These are phyloP conservation scores for Colletotrichum musae DNA, from an alignment of 2,329 filamentous ascomycete genomes.

Conservation along the genomic window DNA sequence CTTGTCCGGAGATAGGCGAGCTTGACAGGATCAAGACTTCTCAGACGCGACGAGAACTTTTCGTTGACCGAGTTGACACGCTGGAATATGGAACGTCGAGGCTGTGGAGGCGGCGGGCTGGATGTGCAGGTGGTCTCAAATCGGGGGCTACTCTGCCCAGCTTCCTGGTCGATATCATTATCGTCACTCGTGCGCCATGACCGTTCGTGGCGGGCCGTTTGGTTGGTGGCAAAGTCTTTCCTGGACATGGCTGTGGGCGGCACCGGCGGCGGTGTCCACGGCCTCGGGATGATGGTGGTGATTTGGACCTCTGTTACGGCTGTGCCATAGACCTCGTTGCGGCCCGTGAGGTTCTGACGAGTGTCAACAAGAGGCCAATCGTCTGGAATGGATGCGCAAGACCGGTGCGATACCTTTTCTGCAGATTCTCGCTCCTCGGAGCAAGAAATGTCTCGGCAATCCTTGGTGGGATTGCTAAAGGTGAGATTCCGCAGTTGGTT, in stretches of 20 bases:
- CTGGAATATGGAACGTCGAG: slow-evolving; percentile 37
- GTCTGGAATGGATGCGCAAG: background rate
- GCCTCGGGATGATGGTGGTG: slow-evolving; percentile 45
- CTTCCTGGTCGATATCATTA: background rate
- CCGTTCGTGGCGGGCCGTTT: slow-evolving; percentile 9
- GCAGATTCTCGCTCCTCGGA: slow-evolving; percentile 47
- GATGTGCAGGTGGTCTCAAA: slow-evolving; percentile 48
- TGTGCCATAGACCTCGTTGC: slow-evolving; percentile 60
- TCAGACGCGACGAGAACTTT: slow-evolving; percentile 51
- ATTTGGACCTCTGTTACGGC: slow-evolving; percentile 69
- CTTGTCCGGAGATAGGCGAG: slow-evolving; percentile 73
- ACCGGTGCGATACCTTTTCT: slow-evolving; percentile 52
- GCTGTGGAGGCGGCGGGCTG: slow-evolving; percentile 27
- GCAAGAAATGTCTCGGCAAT: slow-evolving; percentile 50
- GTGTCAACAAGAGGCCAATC: slow-evolving; percentile 23
- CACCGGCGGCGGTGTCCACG: slow-evolving; percentile 34
- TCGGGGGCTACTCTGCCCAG: slow-evolving; percentile 29
- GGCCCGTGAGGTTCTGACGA: slow-evolving; percentile 45
- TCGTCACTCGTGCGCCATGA: slow-evolving; percentile 41
- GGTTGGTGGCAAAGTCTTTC: slow-evolving; percentile 18
- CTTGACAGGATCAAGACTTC: slow-evolving; percentile 69
- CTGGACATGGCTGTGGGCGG: slow-evolving; percentile 38
- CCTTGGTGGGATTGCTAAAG: slow-evolving; percentile 58
- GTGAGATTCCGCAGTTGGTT: slow-evolving; percentile 70
- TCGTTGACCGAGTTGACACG: slow-evolving; percentile 43